Evolutionary conservation across 2,329 filamentous ascomycete genomes (phyloP).

Genomic region (Epichloe sibirici): DNA sequence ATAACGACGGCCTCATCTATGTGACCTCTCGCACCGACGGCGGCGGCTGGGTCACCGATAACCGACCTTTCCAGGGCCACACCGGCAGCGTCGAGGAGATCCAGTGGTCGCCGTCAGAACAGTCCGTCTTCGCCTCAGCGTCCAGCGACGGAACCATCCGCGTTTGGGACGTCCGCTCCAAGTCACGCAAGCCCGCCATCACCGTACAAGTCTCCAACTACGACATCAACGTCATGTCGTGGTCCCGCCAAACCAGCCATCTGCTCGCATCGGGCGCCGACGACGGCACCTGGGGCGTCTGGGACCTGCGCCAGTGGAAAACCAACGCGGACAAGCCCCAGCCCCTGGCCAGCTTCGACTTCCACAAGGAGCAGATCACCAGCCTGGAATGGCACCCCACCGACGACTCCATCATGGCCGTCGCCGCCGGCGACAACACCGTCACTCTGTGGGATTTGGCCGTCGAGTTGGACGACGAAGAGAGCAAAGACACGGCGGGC

Average conservation of each 20-base stretch:
- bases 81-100: slow-evolving; percentile 80
- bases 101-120: slow-evolving; percentile 91
- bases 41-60: slow-evolving; percentile 82
- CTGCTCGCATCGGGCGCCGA: slow-evolving; percentile 87
- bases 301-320: slow-evolving; percentile 96
- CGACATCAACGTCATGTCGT: slow-evolving; percentile 94
- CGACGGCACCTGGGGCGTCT: slow-evolving; percentile 87
- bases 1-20: slow-evolving; percentile 84
- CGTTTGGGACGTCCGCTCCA: slow-evolving; percentile 89
- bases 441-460: slow-evolving; percentile 94
- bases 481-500: slow-evolving; percentile 79
- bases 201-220: slow-evolving; percentile 71
- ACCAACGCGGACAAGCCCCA: slow-evolving; percentile 46
- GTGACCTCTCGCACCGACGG: slow-evolving; percentile 75
- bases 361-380: slow-evolving; percentile 95
- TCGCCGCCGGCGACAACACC: slow-evolving; percentile 86
- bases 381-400: slow-evolving; percentile 95
- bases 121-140: slow-evolving; percentile 86
- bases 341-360: slow-evolving; percentile 85
- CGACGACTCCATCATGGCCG: slow-evolving; percentile 88
- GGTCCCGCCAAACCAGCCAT: slow-evolving; percentile 80
- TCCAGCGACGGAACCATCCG: slow-evolving; percentile 91
- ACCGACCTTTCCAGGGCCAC: slow-evolving; percentile 72
- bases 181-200: slow-evolving; percentile 77
- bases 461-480: slow-evolving; percentile 93